Conservation (phyloP, 176 grass and related monocot species). For the Rhynchospora pubera region DNA sequence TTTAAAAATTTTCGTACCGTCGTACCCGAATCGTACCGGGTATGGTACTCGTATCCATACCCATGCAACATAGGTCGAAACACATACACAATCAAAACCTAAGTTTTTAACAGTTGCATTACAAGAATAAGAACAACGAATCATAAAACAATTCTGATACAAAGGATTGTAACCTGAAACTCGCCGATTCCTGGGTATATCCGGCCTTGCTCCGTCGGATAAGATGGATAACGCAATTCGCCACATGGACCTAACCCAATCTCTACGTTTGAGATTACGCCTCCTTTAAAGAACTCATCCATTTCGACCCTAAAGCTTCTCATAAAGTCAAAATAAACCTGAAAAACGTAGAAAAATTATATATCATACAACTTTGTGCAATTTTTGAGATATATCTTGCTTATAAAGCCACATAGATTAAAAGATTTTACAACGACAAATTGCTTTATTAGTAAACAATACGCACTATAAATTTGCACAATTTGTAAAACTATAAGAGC, state of each 20-base stretch:
- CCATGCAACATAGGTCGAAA: too few species aligned
- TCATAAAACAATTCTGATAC: background rate
- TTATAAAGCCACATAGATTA: background rate
- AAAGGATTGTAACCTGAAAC: conserved; percentile 59
- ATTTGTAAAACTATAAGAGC: background rate
- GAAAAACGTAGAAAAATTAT: background rate
- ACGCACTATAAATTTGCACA: background rate
- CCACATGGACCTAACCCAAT: conserved; percentile 87
- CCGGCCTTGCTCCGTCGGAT: conserved; percentile 71
- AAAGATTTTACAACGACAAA: background rate
- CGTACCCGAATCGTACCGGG: too few species aligned
- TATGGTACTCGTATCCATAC: too few species aligned
- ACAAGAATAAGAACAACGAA: background rate
- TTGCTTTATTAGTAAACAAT: background rate
- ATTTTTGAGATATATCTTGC: too few species aligned
- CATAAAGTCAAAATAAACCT: conserved; percentile 99
- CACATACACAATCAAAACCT: background rate
- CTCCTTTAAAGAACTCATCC: conserved; percentile 76
- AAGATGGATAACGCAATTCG: conserved; percentile 82
- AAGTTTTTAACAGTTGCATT: background rate
- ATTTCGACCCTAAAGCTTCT: conserved; percentile 88
- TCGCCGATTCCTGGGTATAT: conserved; percentile 93
- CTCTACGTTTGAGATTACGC: conserved; percentile 69
- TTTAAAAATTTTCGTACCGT: too few species aligned
- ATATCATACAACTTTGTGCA: background rate